A percentile compares a stretch with the other conserved stretches of the same genome.
Evolutionary conservation across 2,329 filamentous ascomycete genomes (phyloP).

Genomic region (Ophiostoma montium): DNA sequence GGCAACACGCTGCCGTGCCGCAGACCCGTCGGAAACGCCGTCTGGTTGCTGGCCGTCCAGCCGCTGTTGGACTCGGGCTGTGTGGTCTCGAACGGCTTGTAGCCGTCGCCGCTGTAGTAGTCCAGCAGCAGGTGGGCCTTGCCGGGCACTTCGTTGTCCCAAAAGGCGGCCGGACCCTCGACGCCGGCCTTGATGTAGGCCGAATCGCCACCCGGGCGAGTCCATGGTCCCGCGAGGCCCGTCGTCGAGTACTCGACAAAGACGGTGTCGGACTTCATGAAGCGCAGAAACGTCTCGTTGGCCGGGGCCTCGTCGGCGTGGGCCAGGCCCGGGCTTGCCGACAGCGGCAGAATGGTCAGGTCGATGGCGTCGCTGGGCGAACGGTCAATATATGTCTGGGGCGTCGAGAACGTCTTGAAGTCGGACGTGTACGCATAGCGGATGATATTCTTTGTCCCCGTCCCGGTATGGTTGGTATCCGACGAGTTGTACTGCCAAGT

Average conservation of each 20-base stretch:
- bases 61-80: conserved; percentile 27
- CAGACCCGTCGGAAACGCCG: conserved; percentile 30
- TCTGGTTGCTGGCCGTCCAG: conserved; percentile 30
- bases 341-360: conserved; percentile 38
- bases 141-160: conserved; percentile 25
- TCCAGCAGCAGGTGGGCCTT: conserved; percentile 35
- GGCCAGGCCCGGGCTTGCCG: conserved; percentile 15
- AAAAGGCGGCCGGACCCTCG: conserved; percentile 30
- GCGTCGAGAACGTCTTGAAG: conserved; percentile 36
- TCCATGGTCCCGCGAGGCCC: conserved; percentile 39
- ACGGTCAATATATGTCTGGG: conserved; percentile 35
- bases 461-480: conserved; percentile 34
- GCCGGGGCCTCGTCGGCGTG: neutral
- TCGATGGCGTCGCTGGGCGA: conserved; percentile 36
- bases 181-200: conserved; percentile 29
- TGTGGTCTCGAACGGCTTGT: conserved; percentile 32
- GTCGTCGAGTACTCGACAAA: conserved; percentile 33
- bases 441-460: conserved; percentile 29
- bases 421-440: conserved; percentile 41
- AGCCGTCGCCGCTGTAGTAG: conserved; percentile 32
- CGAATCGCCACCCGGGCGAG: conserved; percentile 27
- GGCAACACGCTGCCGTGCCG: conserved; percentile 38
- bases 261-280: conserved; percentile 42
- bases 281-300: conserved; percentile 30
- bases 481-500: conserved; percentile 24